Conservation (phyloP, 208 protist genomes). For the Leishmania tropica region DNA sequence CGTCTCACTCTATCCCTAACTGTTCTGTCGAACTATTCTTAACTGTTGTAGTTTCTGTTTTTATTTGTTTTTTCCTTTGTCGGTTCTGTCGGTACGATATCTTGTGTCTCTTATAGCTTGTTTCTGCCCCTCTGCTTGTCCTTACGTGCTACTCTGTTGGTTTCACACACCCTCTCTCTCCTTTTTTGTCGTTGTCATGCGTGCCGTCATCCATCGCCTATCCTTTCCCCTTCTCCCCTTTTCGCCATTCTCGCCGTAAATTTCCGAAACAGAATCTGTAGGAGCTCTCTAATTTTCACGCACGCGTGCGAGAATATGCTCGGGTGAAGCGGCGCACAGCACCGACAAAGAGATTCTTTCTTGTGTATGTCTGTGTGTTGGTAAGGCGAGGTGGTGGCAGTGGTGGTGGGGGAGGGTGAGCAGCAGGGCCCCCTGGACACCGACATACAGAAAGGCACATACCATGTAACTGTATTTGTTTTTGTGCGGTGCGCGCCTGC, state of each 20-base stretch:
- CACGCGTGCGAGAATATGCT: neutral
- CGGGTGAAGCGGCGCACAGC: neutral
- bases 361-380: neutral
- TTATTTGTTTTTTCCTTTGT: neutral
- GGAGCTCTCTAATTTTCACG: neutral
- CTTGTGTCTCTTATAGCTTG: neutral
- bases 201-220: neutral
- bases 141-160: neutral
- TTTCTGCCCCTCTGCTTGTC: neutral
- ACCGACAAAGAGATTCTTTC: neutral
- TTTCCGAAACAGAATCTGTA: neutral
- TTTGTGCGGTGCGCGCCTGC: neutral
- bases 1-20: neutral
- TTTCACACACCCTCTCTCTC: neutral
- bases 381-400: neutral
- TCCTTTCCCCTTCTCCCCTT: neutral
- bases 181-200: neutral
- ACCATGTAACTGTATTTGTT: neutral
- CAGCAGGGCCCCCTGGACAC: neutral
- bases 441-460: neutral
- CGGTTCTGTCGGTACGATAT: neutral
- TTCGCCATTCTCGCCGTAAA: neutral
- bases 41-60: neutral
- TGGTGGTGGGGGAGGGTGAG: neutral
- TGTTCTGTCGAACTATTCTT: neutral